Conservation (phyloP, 345 rosid species). For the Hypericum perforatum region DNA sequence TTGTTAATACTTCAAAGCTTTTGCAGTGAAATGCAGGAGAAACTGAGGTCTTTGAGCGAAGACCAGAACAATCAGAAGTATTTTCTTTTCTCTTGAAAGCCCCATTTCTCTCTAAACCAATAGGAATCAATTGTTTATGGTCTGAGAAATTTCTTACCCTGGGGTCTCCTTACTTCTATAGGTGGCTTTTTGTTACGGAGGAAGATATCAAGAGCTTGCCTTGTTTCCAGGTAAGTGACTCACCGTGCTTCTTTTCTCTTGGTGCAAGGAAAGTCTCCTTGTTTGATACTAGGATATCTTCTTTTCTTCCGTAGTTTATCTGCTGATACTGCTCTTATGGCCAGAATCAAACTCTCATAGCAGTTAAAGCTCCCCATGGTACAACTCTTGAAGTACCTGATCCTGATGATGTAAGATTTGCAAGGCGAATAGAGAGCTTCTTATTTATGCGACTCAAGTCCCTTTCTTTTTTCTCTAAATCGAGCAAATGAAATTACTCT, state of each 20-base stretch:
- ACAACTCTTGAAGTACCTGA: slow-evolving; percentile 95
- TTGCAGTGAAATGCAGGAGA: slow-evolving; percentile 78
- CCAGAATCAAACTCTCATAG: slow-evolving; percentile 93
- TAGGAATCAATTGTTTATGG: background rate
- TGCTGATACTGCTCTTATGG: slow-evolving; percentile 10
- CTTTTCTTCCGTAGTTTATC: slow-evolving; percentile 13
- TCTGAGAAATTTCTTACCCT: slow-evolving; percentile 4
- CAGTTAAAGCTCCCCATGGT: slow-evolving; percentile 97
- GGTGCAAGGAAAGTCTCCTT: slow-evolving; percentile 2
- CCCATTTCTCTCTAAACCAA: background rate
- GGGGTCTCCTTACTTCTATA: slow-evolving; percentile 23
- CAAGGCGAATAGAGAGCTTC: background rate
- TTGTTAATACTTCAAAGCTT: slow-evolving; percentile 27
- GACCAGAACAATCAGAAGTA: slow-evolving; percentile 74
- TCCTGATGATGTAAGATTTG: slow-evolving; percentile 71
- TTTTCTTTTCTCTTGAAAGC: slow-evolving; percentile 8
- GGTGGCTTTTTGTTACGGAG: slow-evolving; percentile 89
- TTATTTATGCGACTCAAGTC: slow-evolving; percentile 1
- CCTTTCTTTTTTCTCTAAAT: slow-evolving; percentile 16
- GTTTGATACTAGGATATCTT: slow-evolving; percentile 4
- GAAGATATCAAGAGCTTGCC: slow-evolving; percentile 81
- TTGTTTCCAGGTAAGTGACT: slow-evolving; percentile 52
- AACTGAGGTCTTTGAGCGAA: slow-evolving; percentile 64
- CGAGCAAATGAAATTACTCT: slow-evolving; percentile 16
- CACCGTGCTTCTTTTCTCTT: slow-evolving; percentile 6